phyloP scores from a whole-genome alignment of 352 stramenopile species.

The Globisporangium apiculatum region DNA sequence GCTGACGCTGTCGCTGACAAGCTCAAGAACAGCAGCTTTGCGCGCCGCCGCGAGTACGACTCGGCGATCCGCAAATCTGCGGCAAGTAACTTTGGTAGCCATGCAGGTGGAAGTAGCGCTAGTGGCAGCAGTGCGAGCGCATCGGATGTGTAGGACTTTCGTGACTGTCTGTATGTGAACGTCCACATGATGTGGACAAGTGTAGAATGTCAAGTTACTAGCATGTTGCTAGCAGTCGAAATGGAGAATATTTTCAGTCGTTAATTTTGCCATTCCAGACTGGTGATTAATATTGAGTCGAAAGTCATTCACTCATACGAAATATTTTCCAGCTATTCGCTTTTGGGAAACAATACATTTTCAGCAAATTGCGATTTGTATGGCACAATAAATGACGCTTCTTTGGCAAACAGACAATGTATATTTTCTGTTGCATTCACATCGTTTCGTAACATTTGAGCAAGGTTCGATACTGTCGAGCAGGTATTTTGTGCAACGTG shows the following conservation, averaged over 20 bases:
- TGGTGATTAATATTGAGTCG: neutral
- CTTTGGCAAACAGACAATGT: too few species aligned
- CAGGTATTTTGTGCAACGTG: neutral
- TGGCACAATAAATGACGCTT: too few species aligned
- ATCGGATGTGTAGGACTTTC: neutral
- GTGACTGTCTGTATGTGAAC: neutral
- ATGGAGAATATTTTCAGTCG: too few species aligned
- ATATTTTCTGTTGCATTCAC: too few species aligned
- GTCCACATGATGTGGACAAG: neutral
- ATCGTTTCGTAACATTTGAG: too few species aligned
- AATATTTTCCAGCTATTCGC: too few species aligned
- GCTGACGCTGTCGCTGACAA: slow-evolving; percentile 21
- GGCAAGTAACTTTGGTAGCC: neutral
- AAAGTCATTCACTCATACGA: too few species aligned
- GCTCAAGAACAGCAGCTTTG: slow-evolving; percentile 71
- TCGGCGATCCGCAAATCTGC: slow-evolving; percentile 38
- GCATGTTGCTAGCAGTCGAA: too few species aligned
- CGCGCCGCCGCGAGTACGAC: slow-evolving; percentile 60
- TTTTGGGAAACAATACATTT: too few species aligned
- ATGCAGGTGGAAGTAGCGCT: neutral
- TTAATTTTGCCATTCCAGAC: neutral
- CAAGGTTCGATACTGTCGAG: too few species aligned
- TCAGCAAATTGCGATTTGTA: too few species aligned
- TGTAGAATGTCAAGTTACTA: neutral
- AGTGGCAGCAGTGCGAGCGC: neutral